These are phyloP conservation scores for Ascocoryne sarcoides DNA, from an alignment of 2,329 filamentous ascomycete species.

Conservation along the genomic window DNA sequence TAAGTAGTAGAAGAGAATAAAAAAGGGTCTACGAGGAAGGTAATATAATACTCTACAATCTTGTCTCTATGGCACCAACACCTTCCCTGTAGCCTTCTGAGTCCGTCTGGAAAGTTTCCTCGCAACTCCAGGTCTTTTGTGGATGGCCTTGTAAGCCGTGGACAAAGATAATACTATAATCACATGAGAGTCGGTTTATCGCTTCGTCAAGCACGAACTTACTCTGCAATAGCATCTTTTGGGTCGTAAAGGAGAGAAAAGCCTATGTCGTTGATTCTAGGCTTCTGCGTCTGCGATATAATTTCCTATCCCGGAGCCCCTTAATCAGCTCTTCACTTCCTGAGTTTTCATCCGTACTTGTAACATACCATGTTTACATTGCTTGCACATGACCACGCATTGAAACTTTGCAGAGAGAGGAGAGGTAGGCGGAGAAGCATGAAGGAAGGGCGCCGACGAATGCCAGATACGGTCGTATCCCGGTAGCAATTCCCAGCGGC, in stretches of 20 bases:
- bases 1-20: too few species aligned
- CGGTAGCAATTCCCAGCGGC: neutral
- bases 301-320: neutral
- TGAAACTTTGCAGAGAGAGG: neutral
- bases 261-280: constrained; percentile 9
- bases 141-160: constrained; percentile 4
- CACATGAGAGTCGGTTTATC: constrained; percentile 1
- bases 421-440: too few species aligned
- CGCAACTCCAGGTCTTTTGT: constrained; percentile 2
- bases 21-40: too few species aligned
- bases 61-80: too few species aligned
- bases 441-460: neutral
- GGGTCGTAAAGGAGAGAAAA: constrained; percentile 9
- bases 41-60: too few species aligned
- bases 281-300: neutral
- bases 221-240: constrained; percentile 11
- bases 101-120: too few species aligned
- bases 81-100: too few species aligned
- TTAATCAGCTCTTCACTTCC: neutral
- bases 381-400: neutral
- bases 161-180: constrained; percentile 4
- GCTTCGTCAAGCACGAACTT: neutral
- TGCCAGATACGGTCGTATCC: neutral
- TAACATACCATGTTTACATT: neutral
- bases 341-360: neutral